phyloP scores from a whole-genome alignment of 164 flowering plant genomes.

The Tinospora cordifolia region DNA sequence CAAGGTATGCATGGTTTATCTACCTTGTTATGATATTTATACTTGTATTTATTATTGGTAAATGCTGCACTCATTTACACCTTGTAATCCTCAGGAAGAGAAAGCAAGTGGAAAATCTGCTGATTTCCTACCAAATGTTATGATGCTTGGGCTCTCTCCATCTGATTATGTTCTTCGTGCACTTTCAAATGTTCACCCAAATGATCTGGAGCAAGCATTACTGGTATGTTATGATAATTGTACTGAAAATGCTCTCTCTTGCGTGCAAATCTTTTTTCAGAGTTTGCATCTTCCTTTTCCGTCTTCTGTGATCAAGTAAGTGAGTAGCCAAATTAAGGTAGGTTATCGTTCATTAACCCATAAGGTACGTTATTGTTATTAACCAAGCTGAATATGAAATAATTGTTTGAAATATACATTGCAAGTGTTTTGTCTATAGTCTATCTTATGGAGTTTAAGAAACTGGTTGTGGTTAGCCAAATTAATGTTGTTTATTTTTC shows the following conservation, averaged over 20 bases:
- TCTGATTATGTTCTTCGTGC: constrained; percentile 75
- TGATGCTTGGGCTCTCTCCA: constrained; percentile 81
- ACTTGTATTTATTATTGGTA: neutral
- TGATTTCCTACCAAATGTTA: constrained; percentile 57
- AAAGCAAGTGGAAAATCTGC: constrained; percentile 37
- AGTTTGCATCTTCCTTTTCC: neutral
- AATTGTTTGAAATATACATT: neutral
- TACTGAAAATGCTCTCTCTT: neutral
- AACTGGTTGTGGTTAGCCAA: neutral
- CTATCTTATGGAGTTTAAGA: neutral
- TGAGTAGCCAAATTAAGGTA: too few relatives aligned
- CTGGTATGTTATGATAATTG: constrained; percentile 40
- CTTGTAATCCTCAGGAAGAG: constrained; percentile 52
- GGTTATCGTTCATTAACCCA: too few relatives aligned
- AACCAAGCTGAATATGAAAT: neutral
- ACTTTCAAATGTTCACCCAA: constrained; percentile 64
- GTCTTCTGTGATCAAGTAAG: neutral
- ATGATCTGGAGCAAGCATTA: constrained; percentile 85
- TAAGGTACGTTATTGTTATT: neutral
- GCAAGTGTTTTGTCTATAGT: neutral
- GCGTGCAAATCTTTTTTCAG: neutral
- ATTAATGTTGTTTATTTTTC: neutral
- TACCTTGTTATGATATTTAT: neutral
- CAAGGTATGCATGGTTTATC: constrained; percentile 35
- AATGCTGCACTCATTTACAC: neutral